Evolutionary conservation across 306 rosid species (phyloP).

Genomic region (Corylus americana): DNA sequence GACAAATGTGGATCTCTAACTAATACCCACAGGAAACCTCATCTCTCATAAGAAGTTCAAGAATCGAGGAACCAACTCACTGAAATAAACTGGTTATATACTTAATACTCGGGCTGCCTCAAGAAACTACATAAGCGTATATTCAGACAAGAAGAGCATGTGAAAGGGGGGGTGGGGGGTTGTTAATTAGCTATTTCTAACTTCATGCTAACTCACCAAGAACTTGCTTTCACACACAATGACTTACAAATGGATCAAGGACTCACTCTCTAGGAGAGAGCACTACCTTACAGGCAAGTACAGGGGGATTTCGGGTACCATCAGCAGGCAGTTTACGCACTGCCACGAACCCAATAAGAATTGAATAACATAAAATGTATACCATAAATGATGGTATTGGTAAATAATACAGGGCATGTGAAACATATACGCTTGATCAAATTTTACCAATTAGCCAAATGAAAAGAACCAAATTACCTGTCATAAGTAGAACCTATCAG

Average conservation of each 20-base stretch:
- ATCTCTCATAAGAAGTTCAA: neutral
- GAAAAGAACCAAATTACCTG: slow-evolving; percentile 41
- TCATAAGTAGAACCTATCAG: slow-evolving; percentile 69
- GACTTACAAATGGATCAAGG: neutral
- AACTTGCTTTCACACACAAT: neutral
- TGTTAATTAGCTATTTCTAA: neutral
- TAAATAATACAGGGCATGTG: neutral
- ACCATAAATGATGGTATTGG: neutral
- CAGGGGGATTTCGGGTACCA: neutral
- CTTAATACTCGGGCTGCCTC: neutral
- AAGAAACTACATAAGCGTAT: neutral
- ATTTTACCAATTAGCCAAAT: neutral
- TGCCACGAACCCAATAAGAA: neutral
- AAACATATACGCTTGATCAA: neutral
- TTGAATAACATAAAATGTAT: neutral
- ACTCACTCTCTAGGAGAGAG: neutral
- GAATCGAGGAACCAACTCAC: slow-evolving; percentile 1
- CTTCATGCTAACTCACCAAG: neutral
- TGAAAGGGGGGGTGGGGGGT: too few relatives aligned
- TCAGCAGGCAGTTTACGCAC: neutral
- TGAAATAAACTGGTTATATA: neutral
- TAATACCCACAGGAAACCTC: neutral
- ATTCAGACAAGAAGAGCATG: too few relatives aligned
- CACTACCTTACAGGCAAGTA: neutral
- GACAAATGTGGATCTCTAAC: neutral